Conservation (phyloP, 768 basidiomycete species). For the Lactifluus hygrophoroides region DNA sequence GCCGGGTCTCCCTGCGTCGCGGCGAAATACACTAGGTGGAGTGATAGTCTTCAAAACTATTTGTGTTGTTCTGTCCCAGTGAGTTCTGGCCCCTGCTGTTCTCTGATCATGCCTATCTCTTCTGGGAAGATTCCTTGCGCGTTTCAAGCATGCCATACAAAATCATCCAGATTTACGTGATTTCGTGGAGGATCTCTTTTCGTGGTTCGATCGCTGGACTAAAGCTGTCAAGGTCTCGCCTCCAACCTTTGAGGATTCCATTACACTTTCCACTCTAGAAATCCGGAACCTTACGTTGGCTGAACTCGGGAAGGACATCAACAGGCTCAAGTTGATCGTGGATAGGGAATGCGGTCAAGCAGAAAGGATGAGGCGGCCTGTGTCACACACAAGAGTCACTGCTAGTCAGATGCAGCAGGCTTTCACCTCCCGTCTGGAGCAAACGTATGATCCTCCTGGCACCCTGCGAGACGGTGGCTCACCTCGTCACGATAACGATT, state of each 20-base stretch:
- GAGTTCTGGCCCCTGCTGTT: background rate
- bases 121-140: slow-evolving; percentile 39
- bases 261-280: slow-evolving; percentile 24
- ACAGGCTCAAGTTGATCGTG: slow-evolving; percentile 35
- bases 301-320: slow-evolving; percentile 30
- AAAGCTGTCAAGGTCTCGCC: slow-evolving; percentile 31
- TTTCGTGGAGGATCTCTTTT: slow-evolving; percentile 35
- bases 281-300: slow-evolving; percentile 33
- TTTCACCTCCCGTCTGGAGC: slow-evolving; percentile 32
- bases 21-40: slow-evolving; percentile 22
- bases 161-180: slow-evolving; percentile 36
- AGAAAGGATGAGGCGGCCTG: slow-evolving; percentile 17
- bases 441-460: slow-evolving; percentile 50
- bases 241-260: slow-evolving; percentile 39
- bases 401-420: slow-evolving; percentile 26
- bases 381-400: slow-evolving; percentile 9
- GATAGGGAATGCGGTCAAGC: slow-evolving; percentile 39
- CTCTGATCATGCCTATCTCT: background rate
- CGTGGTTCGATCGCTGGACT: slow-evolving; percentile 44
- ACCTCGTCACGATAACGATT: slow-evolving; percentile 64
- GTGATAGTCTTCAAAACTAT: slow-evolving; percentile 27
- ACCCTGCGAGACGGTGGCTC: slow-evolving; percentile 35
- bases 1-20: slow-evolving; percentile 1
- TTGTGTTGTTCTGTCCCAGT: slow-evolving; percentile 20
- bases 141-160: slow-evolving; percentile 48